Base-by-base conservation (phyloP, 116 monocot species). In the Iris pallida region DNA sequence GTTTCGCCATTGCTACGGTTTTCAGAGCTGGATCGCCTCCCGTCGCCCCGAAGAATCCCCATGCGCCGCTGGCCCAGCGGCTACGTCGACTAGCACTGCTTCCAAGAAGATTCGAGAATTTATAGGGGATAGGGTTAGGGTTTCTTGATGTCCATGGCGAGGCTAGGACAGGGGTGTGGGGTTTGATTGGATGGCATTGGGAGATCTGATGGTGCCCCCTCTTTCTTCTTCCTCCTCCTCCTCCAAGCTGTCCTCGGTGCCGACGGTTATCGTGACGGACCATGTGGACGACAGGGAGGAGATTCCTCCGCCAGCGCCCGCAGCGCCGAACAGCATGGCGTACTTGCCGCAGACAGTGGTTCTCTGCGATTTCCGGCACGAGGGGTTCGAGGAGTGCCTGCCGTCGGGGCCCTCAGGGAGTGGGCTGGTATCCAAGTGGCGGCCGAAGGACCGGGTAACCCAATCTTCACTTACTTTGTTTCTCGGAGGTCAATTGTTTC, bases 311-410 rank as follows among this genome's bases (percentile, higher is more conserved):
- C 30, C 30, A 1, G 30, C 30, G 30, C 30, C 30, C 30, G 3
- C 56, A 41, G 64, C 74, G 41, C 78, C 91, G 4, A 61, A 52
- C 55, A 78, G 78, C 66, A 70, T 92, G 75, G 82, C 85, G 5
- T 92, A 92, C 75, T 65, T 97, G 78, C 92, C 96, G 13, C 96
- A 90, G 65, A 87, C 82, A 8, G 79, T 92, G 46, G 92, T 97
- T 57, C 72, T 97, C n/a, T 90, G 87, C 19, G 96, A 97, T 52
- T 85, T 73, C 20, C 71, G 92, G 78, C 96, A 97, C 20, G 87
- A 90, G 40, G 92, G 85, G 16, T 87, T 97, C 30, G 92, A 97
- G 75, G 82, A 80, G 10, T 77, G 68, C 43, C 78, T 68, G n/a
- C 79, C 86, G 5, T 53, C 63, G 18, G 92, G 83, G 47, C 88